Percentiles rank a stretch among this genome's conserved stretches.
Evolutionary conservation across 108 stramenopile species (phyloP).

Genomic region (Nitzschia sp.): DNA sequence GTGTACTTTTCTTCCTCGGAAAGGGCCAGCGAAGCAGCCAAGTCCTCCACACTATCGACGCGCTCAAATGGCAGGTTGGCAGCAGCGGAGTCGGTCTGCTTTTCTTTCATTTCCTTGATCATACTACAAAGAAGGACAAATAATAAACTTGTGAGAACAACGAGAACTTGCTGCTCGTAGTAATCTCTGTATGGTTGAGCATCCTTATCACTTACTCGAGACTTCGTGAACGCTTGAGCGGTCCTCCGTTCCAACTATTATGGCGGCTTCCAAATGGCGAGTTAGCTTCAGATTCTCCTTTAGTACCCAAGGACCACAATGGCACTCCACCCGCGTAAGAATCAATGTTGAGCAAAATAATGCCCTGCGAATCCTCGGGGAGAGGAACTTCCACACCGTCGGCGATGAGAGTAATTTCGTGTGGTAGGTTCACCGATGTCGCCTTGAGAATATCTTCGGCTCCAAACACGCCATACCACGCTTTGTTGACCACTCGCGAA

Average conservation of each 20-base stretch:
- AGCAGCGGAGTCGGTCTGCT: not conserved
- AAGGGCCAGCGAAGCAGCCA: constrained; percentile 19
- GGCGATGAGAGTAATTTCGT: constrained; percentile 76
- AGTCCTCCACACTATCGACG: constrained; percentile 60
- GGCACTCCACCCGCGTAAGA: constrained; percentile 88
- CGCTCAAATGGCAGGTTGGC: constrained; percentile 23
- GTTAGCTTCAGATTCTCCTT: constrained; percentile 25
- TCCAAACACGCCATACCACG: constrained; percentile 88
- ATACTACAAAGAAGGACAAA: no score
- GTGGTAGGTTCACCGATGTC: constrained; percentile 56
- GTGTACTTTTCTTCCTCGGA: constrained; percentile 49
- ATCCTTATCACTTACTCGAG: constrained; percentile 14
- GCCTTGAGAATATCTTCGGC: constrained; percentile 88
- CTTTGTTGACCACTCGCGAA: constrained; percentile 85
- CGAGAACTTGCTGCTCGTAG: no score
- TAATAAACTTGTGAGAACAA: no score
- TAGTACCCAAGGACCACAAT: constrained; percentile 72
- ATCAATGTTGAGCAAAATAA: constrained; percentile 90
- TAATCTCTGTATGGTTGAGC: no score
- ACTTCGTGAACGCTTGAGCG: constrained; percentile 22
- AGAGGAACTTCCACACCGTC: constrained; percentile 87
- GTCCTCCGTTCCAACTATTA: not conserved
- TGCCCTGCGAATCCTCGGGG: constrained; percentile 85
- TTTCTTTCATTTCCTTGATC: constrained; percentile 3
- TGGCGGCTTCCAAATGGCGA: constrained; percentile 1